phyloP scores from a whole-genome alignment of 2,329 filamentous ascomycete species.

The Alternaria conjuncta region DNA sequence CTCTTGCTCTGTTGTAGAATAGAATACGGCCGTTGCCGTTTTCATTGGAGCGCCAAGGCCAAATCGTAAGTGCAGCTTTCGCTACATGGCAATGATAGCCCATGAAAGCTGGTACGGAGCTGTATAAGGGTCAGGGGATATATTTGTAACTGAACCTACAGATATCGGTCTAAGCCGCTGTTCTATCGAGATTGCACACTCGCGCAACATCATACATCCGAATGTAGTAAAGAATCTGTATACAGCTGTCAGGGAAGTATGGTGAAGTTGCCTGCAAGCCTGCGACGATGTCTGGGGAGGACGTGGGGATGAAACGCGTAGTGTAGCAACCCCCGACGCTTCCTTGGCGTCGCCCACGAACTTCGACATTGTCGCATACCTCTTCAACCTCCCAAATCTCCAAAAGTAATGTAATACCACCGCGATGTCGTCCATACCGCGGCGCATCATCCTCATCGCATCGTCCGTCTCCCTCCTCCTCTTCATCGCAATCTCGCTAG shows the following conservation, averaged over 20 bases:
- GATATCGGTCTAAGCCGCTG: background rate
- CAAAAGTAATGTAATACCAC: background rate
- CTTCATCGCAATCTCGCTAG: slow-evolving; percentile 38
- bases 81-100: background rate
- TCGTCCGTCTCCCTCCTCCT: slow-evolving; percentile 35
- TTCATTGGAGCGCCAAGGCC: too few relatives aligned
- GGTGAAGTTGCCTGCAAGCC: background rate
- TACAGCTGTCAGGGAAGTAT: background rate
- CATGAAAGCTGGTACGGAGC: background rate
- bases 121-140: background rate
- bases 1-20: background rate
- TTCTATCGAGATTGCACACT: background rate
- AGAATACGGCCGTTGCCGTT: background rate
- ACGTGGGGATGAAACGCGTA: slow-evolving; percentile 26
- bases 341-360: slow-evolving; percentile 9
- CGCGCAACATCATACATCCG: background rate
- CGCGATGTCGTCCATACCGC: slow-evolving; percentile 28
- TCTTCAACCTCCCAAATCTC: background rate
- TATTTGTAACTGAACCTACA: background rate
- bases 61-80: background rate
- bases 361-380: background rate
- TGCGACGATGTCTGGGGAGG: background rate
- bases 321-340: slow-evolving; percentile 19
- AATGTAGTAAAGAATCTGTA: background rate
- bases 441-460: slow-evolving; percentile 28